Evolutionary conservation across 345 rosid genomes (phyloP).

Genomic region (Linum usitatissimum): DNA sequence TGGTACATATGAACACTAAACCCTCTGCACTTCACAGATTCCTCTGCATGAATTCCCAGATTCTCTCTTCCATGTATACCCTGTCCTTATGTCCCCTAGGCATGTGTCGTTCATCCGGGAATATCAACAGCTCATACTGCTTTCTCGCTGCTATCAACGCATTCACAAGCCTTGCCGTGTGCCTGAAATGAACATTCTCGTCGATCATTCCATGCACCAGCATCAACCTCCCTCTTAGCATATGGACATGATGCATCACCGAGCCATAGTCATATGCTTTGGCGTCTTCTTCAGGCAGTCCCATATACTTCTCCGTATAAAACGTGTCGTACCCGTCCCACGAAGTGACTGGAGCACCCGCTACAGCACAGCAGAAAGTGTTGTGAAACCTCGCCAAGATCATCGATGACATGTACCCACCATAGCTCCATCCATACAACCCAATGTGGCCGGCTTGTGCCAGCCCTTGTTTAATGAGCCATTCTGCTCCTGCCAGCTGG

Average conservation of each 20-base stretch:
- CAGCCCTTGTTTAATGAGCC: slow-evolving; percentile 74
- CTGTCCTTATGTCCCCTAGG: slow-evolving; percentile 54
- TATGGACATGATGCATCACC: slow-evolving; percentile 59
- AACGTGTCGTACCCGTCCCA: slow-evolving; percentile 96
- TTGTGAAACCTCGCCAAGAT: slow-evolving; percentile 53
- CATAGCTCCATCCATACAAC: slow-evolving; percentile 84
- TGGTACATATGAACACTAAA: background rate
- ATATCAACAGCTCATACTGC: slow-evolving; percentile 61
- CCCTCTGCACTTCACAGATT: slow-evolving; percentile 34
- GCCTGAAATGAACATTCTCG: slow-evolving; percentile 91
- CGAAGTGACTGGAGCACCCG: slow-evolving; percentile 90
- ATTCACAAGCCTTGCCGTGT: slow-evolving; percentile 79
- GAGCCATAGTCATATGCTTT: slow-evolving; percentile 44
- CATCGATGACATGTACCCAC: slow-evolving; percentile 88
- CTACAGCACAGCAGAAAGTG: slow-evolving; percentile 55
- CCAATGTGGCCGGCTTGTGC: slow-evolving; percentile 65
- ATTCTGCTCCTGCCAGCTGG: slow-evolving; percentile 70
- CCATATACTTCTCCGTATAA: slow-evolving; percentile 95
- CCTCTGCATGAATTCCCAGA: slow-evolving; percentile 78
- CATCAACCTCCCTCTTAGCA: slow-evolving; percentile 53
- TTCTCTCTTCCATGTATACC: slow-evolving; percentile 83
- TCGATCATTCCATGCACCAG: slow-evolving; percentile 92
- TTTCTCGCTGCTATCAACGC: slow-evolving; percentile 65
- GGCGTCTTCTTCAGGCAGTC: slow-evolving; percentile 41
- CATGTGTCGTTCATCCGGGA: slow-evolving; percentile 89